These are phyloP conservation scores for Sporothrix mexicana DNA, from an alignment of 2,329 filamentous ascomycete species.

Conservation along the genomic window DNA sequence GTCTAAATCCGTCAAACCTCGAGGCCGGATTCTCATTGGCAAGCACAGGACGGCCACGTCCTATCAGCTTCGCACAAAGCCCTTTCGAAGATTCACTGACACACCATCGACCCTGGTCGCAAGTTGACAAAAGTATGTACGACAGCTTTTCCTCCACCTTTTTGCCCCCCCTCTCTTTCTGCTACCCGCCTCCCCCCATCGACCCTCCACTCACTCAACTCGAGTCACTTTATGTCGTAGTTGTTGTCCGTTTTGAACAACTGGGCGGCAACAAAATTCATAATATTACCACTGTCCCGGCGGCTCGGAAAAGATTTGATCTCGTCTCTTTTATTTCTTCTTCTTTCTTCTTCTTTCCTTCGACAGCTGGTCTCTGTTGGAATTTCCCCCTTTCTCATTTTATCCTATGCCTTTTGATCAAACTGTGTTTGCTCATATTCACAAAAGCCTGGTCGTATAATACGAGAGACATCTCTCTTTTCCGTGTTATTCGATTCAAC, in stretches of 20 bases:
- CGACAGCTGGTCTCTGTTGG: conserved; percentile 40
- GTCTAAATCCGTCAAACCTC: conserved; percentile 52
- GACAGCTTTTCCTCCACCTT: conserved; percentile 38
- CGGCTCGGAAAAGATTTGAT: conserved; percentile 38
- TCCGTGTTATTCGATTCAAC: conserved; percentile 32
- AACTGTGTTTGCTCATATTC: conserved; percentile 44
- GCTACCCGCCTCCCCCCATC: conserved; percentile 41
- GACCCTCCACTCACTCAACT: not conserved
- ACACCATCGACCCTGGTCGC: conserved; percentile 48
- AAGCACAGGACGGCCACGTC: conserved; percentile 40
- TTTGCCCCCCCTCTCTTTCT: conserved; percentile 46
- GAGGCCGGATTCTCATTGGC: conserved; percentile 50
- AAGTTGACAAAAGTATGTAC: conserved; percentile 42
- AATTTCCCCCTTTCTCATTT: conserved; percentile 44
- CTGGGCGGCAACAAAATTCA: conserved; percentile 53
- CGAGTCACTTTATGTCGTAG: conserved; percentile 41
- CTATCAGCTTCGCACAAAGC: conserved; percentile 51
- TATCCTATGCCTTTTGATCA: conserved; percentile 43
- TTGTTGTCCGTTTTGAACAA: conserved; percentile 21
- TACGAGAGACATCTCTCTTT: conserved; percentile 25
- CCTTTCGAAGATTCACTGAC: conserved; percentile 32
- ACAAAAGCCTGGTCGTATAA: conserved; percentile 33
- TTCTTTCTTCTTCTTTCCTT: conserved; percentile 59
- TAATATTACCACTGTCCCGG: conserved; percentile 56
- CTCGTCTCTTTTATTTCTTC: conserved; percentile 37